Conservation (phyloP, 1,284 basidiomycete species). For the Leccinum pseudoinsigne region DNA sequence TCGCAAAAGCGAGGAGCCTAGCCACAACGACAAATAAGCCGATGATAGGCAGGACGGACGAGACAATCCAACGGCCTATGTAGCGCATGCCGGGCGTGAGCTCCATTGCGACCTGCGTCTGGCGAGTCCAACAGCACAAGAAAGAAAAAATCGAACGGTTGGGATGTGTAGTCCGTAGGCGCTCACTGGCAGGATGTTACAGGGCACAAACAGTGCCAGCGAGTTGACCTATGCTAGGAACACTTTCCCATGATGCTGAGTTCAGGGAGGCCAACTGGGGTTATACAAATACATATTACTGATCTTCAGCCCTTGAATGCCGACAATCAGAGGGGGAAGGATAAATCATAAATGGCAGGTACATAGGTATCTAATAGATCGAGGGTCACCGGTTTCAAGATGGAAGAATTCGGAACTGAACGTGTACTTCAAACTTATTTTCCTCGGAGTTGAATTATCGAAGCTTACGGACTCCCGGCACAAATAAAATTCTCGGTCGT, state of each 20-base stretch:
- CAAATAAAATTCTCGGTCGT: background rate
- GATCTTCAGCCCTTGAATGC: background rate
- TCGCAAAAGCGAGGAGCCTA: slow-evolving; percentile 9
- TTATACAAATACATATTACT: background rate
- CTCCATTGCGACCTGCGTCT: slow-evolving; percentile 14
- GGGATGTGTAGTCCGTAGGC: background rate
- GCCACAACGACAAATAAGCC: slow-evolving; percentile 16
- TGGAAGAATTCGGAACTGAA: no score
- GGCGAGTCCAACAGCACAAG: background rate
- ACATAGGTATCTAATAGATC: no score
- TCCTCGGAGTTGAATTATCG: no score
- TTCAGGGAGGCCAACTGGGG: background rate
- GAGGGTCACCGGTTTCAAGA: no score
- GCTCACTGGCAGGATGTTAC: background rate
- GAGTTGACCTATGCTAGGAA: background rate
- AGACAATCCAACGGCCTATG: slow-evolving; percentile 12
- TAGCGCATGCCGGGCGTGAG: slow-evolving; percentile 27
- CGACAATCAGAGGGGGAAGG: background rate
- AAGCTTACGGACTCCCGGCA: background rate
- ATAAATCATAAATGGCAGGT: background rate
- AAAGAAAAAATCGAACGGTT: background rate
- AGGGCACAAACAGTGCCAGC: background rate
- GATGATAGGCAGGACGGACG: slow-evolving; percentile 14
- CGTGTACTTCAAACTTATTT: no score
- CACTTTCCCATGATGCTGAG: background rate